A percentile compares a stretch with the other conserved stretches of the same genome.
Evolutionary conservation across 139 green algal species (phyloP).

Genomic region (Picocystis salinarum): DNA sequence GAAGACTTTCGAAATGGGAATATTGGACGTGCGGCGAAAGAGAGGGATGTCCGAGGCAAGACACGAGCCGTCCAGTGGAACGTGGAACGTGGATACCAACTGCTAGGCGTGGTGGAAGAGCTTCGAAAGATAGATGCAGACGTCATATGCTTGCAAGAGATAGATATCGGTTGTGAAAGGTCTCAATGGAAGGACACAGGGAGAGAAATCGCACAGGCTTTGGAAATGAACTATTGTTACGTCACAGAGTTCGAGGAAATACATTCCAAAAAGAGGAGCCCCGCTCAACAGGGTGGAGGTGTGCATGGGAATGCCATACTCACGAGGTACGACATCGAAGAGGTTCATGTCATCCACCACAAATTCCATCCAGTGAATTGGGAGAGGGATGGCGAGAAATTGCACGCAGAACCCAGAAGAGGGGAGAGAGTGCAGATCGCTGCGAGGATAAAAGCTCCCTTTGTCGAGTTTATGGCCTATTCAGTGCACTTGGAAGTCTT

Average conservation of each 20-base stretch:
- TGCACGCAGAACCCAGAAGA: no score
- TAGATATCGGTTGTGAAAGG: slow-evolving; percentile 62
- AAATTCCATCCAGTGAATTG: no score
- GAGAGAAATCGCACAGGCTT: slow-evolving; percentile 33
- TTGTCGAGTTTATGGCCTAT: slow-evolving; percentile 50
- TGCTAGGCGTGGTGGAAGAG: slow-evolving; percentile 44
- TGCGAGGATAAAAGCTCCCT: slow-evolving; percentile 24
- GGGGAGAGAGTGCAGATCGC: slow-evolving; percentile 31
- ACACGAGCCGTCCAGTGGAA: slow-evolving; percentile 64
- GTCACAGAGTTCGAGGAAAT: slow-evolving; percentile 76
- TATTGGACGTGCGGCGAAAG: no score
- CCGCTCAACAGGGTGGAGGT: slow-evolving; percentile 29
- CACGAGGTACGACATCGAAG: not conserved
- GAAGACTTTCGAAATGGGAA: no score
- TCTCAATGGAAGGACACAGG: not conserved
- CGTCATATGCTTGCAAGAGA: slow-evolving; percentile 53
- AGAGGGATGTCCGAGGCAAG: no score
- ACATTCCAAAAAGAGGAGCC: slow-evolving; percentile 18
- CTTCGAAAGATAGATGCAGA: slow-evolving; percentile 43
- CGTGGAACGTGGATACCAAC: slow-evolving; percentile 72
- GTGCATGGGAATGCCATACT: slow-evolving; percentile 18
- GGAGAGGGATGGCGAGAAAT: no score
- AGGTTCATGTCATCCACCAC: no score
- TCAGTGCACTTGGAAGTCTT: slow-evolving; percentile 72
- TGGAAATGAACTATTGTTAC: slow-evolving; percentile 51